A percentile compares a stretch with the other conserved stretches of the same genome.
Conservation (phyloP, 2,329 filamentous ascomycete species). For the Lasiodiplodia sp. region DNA sequence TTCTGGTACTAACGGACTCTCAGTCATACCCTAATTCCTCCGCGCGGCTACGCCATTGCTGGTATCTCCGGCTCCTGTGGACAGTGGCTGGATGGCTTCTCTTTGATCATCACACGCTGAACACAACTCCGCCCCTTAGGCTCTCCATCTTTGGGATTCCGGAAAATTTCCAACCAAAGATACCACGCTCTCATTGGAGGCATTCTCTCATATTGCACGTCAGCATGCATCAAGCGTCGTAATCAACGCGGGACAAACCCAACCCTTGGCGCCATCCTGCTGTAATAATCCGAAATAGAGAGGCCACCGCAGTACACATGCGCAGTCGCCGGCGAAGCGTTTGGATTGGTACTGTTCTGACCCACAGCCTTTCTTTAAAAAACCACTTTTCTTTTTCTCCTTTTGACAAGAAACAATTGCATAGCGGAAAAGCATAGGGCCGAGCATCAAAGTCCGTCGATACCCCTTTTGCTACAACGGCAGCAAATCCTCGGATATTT, state of each 20-base stretch:
- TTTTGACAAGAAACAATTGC: constrained; percentile 17
- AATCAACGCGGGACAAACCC: neutral
- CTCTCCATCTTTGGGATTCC: neutral
- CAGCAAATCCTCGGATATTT: constrained; percentile 11
- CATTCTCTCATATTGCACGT: neutral
- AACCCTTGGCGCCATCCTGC: neutral
- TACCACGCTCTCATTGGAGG: neutral
- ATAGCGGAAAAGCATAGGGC: constrained; percentile 15
- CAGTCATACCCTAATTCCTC: constrained; percentile 88
- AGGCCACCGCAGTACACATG: neutral
- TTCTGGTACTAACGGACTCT: constrained; percentile 35
- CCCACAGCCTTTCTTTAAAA: neutral
- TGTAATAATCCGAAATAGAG: constrained; percentile 7
- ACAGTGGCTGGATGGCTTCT: constrained; percentile 84
- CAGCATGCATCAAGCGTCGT: neutral
- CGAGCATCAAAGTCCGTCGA: constrained; percentile 22
- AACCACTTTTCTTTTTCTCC: neutral
- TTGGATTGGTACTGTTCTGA: neutral
- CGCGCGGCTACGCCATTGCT: constrained; percentile 85
- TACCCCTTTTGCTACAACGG: constrained; percentile 20
- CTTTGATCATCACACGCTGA: constrained; percentile 78
- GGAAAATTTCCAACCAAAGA: neutral
- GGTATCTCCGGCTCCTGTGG: constrained; percentile 85
- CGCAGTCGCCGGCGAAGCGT: constrained; percentile 13
- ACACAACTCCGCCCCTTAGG: neutral